A percentile compares a stretch with the other conserved stretches of the same genome.
phyloP scores from a whole-genome alignment of 148 eudicot genomes.

The Rhododendron williamsianum region DNA sequence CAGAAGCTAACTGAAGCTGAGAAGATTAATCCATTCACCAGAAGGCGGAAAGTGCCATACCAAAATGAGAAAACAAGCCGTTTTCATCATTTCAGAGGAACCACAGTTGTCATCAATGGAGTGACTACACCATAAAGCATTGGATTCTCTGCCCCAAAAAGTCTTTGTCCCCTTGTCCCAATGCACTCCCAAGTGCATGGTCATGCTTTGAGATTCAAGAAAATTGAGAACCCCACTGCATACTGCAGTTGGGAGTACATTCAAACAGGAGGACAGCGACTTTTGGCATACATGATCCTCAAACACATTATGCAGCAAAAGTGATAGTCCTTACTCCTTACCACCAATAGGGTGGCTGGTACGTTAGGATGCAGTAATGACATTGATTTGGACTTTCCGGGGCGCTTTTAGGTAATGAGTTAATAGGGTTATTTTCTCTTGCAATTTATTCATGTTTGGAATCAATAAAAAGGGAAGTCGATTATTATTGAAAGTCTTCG shows the following conservation, averaged over 20 bases:
- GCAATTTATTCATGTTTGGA: neutral
- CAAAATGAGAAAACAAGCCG: neutral
- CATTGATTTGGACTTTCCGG: neutral
- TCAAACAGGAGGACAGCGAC: neutral
- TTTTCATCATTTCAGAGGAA: slow-evolving; percentile 1
- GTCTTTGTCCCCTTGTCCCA: neutral
- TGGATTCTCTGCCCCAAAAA: neutral
- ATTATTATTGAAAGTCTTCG: neutral
- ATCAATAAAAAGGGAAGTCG: neutral
- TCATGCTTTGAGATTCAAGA: neutral
- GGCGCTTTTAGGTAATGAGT: neutral
- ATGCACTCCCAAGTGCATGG: neutral
- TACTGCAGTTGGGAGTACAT: neutral
- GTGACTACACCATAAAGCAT: neutral
- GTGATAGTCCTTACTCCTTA: neutral
- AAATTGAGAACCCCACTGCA: neutral
- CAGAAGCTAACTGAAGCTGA: neutral
- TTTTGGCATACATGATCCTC: neutral
- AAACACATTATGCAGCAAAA: neutral
- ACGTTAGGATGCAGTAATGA: neutral
- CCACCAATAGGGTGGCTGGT: neutral
- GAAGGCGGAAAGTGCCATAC: neutral
- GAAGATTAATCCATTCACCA: neutral
- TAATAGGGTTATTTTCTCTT: neutral
- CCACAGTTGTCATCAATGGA: neutral